These are phyloP conservation scores for Zymoseptoria pseudotritici DNA, from an alignment of 2,329 filamentous ascomycete species.

Conservation along the genomic window DNA sequence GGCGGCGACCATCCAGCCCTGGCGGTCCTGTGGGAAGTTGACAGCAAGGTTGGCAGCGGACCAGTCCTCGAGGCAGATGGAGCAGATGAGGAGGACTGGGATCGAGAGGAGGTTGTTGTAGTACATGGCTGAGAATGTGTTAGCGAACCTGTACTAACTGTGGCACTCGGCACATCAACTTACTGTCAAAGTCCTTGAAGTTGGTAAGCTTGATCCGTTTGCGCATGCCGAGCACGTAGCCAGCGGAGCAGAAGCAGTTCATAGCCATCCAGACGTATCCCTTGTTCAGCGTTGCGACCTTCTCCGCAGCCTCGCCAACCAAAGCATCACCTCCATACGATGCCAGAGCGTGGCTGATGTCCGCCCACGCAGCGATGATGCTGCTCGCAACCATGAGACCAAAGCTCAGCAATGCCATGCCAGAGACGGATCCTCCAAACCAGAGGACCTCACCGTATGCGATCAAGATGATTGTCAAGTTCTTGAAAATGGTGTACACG, in stretches of 20 bases:
- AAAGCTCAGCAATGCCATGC: conserved; percentile 84
- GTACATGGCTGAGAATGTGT: conserved; percentile 70
- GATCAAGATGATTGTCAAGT: conserved; percentile 96
- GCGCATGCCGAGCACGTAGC: conserved; percentile 86
- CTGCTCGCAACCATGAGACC: conserved; percentile 95
- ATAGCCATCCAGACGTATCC: conserved; percentile 97
- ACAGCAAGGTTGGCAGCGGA: conserved; percentile 69
- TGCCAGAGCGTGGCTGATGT: conserved; percentile 74
- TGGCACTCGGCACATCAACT: conserved; percentile 36
- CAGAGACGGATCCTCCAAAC: conserved; percentile 89
- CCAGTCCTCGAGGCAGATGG: conserved; percentile 86
- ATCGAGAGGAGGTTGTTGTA: conserved; percentile 99
- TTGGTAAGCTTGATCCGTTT: conserved; percentile 99
- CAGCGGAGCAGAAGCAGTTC: conserved; percentile 90
- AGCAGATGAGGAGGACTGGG: conserved; percentile 76
- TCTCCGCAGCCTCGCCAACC: conserved; percentile 52
- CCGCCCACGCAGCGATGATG: conserved; percentile 91
- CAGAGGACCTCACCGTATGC: conserved; percentile 97
- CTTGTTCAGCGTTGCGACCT: conserved; percentile 82
- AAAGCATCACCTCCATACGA: conserved; percentile 44
- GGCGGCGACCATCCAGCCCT: conserved; percentile 64
- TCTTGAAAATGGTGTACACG: conserved; percentile 99
- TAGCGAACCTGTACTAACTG: background rate
- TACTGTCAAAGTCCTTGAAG: conserved; percentile 99
- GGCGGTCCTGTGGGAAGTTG: conserved; percentile 86